Evolutionary conservation across 192 early-diverging fungal genomes (phyloP).

Genomic region (Phycomyces blakesleeanus): DNA sequence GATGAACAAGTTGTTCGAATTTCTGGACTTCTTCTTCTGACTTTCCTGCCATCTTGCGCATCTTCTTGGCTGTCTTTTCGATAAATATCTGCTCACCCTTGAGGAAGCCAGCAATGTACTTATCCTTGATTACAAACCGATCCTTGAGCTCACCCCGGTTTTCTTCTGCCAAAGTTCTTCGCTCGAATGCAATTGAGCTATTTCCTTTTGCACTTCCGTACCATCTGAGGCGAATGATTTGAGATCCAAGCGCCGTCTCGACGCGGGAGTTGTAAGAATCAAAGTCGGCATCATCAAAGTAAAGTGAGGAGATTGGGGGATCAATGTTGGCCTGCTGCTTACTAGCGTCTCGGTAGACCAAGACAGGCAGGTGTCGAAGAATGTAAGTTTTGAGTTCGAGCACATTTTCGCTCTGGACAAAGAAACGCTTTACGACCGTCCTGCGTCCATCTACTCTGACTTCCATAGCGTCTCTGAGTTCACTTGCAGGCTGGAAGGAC

Average conservation of each 20-base stretch:
- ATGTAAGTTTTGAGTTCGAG: slow-evolving; percentile 91
- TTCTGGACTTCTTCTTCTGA: slow-evolving; percentile 71
- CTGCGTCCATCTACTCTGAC: neutral
- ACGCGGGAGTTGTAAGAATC: slow-evolving; percentile 86
- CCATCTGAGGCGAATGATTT: slow-evolving; percentile 90
- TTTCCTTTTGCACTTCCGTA: slow-evolving; percentile 62
- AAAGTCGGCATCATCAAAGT: slow-evolving; percentile 87
- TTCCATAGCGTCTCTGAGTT: neutral
- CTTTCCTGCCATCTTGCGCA: slow-evolving; percentile 68
- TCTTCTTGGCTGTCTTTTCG: slow-evolving; percentile 69
- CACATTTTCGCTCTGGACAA: slow-evolving; percentile 94
- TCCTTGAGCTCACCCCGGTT: slow-evolving; percentile 88
- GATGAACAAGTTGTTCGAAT: slow-evolving; percentile 63
- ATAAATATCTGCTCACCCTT: slow-evolving; percentile 68
- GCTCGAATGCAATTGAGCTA: slow-evolving; percentile 29
- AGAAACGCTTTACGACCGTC: slow-evolving; percentile 56
- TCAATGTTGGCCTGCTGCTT: slow-evolving; percentile 56
- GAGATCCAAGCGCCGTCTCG: slow-evolving; percentile 84
- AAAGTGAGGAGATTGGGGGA: slow-evolving; percentile 89
- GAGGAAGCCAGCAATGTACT: slow-evolving; percentile 84
- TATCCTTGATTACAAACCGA: slow-evolving; percentile 91
- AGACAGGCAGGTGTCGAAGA: slow-evolving; percentile 85
- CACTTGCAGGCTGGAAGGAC: slow-evolving; percentile 25
- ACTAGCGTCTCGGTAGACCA: slow-evolving; percentile 79
- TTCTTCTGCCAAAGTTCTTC: slow-evolving; percentile 82